These are phyloP conservation scores for Flaveria brownii DNA, from an alignment of 129 eudicot species.

Conservation along the genomic window DNA sequence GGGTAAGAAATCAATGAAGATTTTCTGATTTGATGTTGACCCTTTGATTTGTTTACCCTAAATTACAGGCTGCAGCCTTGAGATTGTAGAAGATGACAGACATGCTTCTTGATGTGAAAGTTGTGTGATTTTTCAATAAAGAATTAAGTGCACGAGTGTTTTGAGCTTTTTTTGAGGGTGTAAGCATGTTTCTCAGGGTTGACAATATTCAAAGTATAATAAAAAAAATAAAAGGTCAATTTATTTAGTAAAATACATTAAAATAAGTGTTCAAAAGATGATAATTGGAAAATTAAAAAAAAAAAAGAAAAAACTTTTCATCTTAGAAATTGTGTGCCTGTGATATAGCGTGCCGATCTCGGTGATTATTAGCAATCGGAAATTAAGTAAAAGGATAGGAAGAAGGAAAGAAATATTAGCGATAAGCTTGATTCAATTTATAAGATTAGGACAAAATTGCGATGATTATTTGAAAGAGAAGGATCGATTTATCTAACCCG, in stretches of 20 bases:
- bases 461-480: not conserved
- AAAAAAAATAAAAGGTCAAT: not conserved
- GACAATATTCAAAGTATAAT: conserved; percentile 9
- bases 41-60: conserved; percentile 24
- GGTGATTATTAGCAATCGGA: not conserved
- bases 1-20: conserved; percentile 32
- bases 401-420: not conserved
- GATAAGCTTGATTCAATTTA: not conserved
- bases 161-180: conserved; percentile 1
- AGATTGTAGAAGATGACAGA: conserved; percentile 1
- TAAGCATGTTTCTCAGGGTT: conserved; percentile 25
- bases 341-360: not conserved
- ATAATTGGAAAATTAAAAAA: not conserved
- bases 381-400: not conserved
- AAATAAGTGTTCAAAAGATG: not conserved
- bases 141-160: conserved; percentile 4
- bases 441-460: not conserved
- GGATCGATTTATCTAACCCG: not conserved
- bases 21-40: conserved; percentile 32
- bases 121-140: not conserved
- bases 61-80: conserved; percentile 19
- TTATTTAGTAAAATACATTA: not conserved
- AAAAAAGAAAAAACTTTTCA: not conserved
- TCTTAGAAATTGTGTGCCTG: not conserved
- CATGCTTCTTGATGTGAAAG: conserved; percentile 29